phyloP scores from a whole-genome alignment of 2,329 filamentous ascomycete species.

The Alternaria gaisen region DNA sequence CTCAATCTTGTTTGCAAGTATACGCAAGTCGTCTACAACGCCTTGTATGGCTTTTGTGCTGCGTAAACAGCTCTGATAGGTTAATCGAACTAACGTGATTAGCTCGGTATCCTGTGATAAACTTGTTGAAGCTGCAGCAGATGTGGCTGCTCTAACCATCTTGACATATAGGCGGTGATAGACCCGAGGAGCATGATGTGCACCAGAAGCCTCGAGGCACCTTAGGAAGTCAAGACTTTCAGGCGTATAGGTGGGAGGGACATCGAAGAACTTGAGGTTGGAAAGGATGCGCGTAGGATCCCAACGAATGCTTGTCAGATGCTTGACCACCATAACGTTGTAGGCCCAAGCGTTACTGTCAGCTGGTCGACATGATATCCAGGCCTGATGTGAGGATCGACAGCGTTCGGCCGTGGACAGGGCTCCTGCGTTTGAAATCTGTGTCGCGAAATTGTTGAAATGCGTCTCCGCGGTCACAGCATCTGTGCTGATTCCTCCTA shows the following conservation, averaged over 20 bases:
- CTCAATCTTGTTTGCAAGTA: slow-evolving; percentile 20
- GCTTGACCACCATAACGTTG: slow-evolving; percentile 22
- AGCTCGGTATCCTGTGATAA: slow-evolving; percentile 19
- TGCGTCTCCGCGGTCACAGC: slow-evolving; percentile 4
- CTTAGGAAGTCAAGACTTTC: slow-evolving; percentile 22
- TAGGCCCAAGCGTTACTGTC: slow-evolving; percentile 15
- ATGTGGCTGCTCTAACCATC: slow-evolving; percentile 18
- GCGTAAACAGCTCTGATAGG: slow-evolving; percentile 21
- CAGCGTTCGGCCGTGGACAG: slow-evolving; percentile 1
- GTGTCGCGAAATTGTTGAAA: slow-evolving; percentile 22
- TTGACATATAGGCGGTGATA: slow-evolving; percentile 20
- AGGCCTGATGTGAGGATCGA: slow-evolving; percentile 10
- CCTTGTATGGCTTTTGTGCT: not conserved
- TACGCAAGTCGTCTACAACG: slow-evolving; percentile 1
- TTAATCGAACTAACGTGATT: slow-evolving; percentile 20
- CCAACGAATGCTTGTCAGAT: slow-evolving; percentile 17
- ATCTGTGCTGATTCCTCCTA: not conserved
- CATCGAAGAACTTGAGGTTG: slow-evolving; percentile 4
- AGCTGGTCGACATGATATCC: slow-evolving; percentile 16
- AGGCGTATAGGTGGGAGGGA: slow-evolving; percentile 20
- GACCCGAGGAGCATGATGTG: slow-evolving; percentile 2
- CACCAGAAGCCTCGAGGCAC: slow-evolving; percentile 18
- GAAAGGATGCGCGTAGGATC: slow-evolving; percentile 19
- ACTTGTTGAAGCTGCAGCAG: slow-evolving; percentile 5
- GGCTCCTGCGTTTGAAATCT: slow-evolving; percentile 3